Percentiles rank a stretch among this genome's conserved stretches.
Conservation (phyloP, 306 rosid species). For the Prunus fruticosa region DNA sequence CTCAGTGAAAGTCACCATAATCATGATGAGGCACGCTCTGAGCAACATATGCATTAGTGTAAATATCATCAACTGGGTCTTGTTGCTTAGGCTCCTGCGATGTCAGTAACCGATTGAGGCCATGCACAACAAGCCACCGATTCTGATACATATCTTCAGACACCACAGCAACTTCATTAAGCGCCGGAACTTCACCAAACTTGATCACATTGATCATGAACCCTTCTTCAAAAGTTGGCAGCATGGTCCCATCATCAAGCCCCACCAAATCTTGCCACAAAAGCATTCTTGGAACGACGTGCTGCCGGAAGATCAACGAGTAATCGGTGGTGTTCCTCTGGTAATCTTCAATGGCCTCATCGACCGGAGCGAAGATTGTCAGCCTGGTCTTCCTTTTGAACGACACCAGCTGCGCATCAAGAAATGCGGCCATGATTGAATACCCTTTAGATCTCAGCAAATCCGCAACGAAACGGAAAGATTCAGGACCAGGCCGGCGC, state of each 20-base stretch:
- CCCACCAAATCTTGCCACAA: constrained; percentile 30
- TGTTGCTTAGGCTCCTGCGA: neutral
- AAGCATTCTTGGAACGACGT: constrained; percentile 24
- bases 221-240: constrained; percentile 33
- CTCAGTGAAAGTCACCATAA: constrained; percentile 17
- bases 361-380: constrained; percentile 35
- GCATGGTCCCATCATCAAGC: constrained; percentile 12
- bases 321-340: constrained; percentile 13
- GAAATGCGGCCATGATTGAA: constrained; percentile 29
- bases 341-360: constrained; percentile 19
- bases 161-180: constrained; percentile 28
- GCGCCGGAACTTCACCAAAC: constrained; percentile 18
- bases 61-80: neutral
- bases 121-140: constrained; percentile 32
- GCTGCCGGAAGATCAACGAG: constrained; percentile 31
- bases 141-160: constrained; percentile 25
- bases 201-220: constrained; percentile 27
- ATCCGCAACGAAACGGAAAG: constrained; percentile 4
- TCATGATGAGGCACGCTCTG: neutral
- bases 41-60: constrained; percentile 5
- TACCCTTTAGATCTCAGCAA: constrained; percentile 26
- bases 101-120: constrained; percentile 33
- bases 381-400: constrained; percentile 15
- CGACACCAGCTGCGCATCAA: constrained; percentile 21
- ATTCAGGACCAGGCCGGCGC: neutral